Conservation (phyloP, 208 protist genomes). For the Leishmania gerbilli region DNA sequence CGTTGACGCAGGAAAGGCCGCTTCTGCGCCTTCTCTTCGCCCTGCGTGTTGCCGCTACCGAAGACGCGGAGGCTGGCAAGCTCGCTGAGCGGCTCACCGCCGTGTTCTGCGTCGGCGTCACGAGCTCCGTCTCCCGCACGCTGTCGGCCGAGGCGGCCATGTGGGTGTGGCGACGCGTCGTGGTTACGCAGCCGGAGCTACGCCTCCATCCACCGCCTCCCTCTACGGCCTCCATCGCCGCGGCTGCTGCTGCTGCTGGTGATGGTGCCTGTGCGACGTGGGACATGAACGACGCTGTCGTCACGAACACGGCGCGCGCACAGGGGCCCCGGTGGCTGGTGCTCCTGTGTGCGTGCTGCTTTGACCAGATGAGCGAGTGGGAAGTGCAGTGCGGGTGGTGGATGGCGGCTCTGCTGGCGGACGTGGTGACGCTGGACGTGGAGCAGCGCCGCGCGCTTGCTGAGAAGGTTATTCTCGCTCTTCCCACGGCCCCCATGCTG, state of each 20-base stretch:
- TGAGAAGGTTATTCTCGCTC: constrained; percentile 46
- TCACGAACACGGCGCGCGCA: constrained; percentile 49
- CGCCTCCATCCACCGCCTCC: background rate
- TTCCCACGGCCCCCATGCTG: constrained; percentile 39
- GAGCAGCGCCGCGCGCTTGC: constrained; percentile 41
- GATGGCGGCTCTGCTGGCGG: constrained; percentile 51
- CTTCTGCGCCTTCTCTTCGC: constrained; percentile 23
- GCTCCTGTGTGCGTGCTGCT: constrained; percentile 49
- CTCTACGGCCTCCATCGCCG: background rate
- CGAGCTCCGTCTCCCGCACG: constrained; percentile 14
- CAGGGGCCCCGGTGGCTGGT: constrained; percentile 55
- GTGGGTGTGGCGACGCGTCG: constrained; percentile 45
- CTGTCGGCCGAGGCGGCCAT: constrained; percentile 47
- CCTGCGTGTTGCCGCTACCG: constrained; percentile 19
- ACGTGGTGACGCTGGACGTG: constrained; percentile 45
- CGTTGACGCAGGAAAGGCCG: constrained; percentile 3
- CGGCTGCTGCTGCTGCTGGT: background rate
- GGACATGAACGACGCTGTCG: constrained; percentile 25
- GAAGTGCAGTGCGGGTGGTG: constrained; percentile 55
- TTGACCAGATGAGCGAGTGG: constrained; percentile 27
- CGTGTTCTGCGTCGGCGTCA: constrained; percentile 48
- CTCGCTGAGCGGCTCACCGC: constrained; percentile 34
- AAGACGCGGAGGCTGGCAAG: constrained; percentile 22
- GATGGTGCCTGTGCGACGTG: background rate
- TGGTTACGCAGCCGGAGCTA: constrained; percentile 47